These are phyloP conservation scores for Diaporthe sp. DNA, from an alignment of 2,329 filamentous ascomycete species.

Conservation along the genomic window DNA sequence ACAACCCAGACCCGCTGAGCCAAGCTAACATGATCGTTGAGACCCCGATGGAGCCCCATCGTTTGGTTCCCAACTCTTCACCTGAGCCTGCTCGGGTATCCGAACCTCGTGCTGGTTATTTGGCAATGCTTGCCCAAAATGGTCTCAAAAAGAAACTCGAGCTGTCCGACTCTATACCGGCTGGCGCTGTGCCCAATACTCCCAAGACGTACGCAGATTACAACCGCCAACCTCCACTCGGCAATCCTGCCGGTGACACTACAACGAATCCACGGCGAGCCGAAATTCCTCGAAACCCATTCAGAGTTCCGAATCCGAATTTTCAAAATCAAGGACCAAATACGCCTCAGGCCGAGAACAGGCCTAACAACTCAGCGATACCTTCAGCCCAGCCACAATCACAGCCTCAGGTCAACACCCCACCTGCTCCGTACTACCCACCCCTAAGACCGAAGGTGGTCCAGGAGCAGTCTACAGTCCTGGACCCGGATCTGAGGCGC, in stretches of 20 bases:
- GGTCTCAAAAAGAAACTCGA: slow-evolving; percentile 3
- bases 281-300: background rate
- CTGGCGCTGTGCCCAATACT: background rate
- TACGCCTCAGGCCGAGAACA: background rate
- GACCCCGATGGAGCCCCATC: background rate
- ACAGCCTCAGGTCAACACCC: background rate
- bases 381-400: background rate
- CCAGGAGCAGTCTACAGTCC: background rate
- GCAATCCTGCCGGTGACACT: background rate
- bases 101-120: background rate
- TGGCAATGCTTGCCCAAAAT: background rate
- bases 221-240: background rate
- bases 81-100: background rate
- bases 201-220: background rate
- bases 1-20: background rate
- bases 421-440: background rate
- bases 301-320: background rate
- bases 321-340: background rate
- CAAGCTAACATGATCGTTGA: background rate
- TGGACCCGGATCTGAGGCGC: background rate
- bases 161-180: background rate
- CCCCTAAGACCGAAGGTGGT: background rate
- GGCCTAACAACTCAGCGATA: background rate
- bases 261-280: background rate
- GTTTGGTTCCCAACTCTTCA: background rate